Evolutionary conservation across 208 protist genomes (phyloP), one percentile per base, ranked within the genome.

Genomic region (Wallacemonas sp.): DNA sequence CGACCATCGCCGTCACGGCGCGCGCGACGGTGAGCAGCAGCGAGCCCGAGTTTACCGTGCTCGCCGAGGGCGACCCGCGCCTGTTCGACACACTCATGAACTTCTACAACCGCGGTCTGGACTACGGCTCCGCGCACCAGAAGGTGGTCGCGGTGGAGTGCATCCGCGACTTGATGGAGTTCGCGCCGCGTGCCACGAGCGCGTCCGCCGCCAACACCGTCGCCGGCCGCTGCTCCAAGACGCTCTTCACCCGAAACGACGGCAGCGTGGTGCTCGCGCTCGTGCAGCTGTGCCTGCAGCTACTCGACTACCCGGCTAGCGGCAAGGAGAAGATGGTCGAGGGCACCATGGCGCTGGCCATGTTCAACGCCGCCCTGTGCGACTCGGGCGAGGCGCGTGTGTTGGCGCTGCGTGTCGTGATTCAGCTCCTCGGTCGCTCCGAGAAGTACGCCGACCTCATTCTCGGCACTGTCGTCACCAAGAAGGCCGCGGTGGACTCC

Each of bases 301-400:
- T 97, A 14, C 81, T 94, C 80, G 42, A 84, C 65, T 90, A 89
- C 76, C 82, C 86, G 25, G 82, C 84, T 20, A 93, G 83, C 65
- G 77, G 88, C 4, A 97, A 97, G 77, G 91, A 94, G 70, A 89
- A 91, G 74, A 93, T 97, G 83, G 87, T 97, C 45, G 84, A 94
- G 66, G 79, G 85, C 25, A 92, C 91, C 16, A 94, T 97, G 86
- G 88, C 87, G 46, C 77, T 93, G 18, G 84, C 91, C 69, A 92
- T 94, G 82, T 94, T 94, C 79, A 93, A 91, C 70, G 91, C 85
- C 12, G 80, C 85, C 18, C 85, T 97, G 25, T 94, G 89, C 76
- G 88, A 97, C 77, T 82, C 64, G 11, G 83, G 81, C 28, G 82
- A 92, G 66, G 91, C 91, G 2, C 88, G 91, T 41, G 82, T 88